Evolutionary conservation across 257 asterid genomes (phyloP), one percentile per base, ranked within the genome.

Genomic region (Lithospermum erythrorhizon): DNA sequence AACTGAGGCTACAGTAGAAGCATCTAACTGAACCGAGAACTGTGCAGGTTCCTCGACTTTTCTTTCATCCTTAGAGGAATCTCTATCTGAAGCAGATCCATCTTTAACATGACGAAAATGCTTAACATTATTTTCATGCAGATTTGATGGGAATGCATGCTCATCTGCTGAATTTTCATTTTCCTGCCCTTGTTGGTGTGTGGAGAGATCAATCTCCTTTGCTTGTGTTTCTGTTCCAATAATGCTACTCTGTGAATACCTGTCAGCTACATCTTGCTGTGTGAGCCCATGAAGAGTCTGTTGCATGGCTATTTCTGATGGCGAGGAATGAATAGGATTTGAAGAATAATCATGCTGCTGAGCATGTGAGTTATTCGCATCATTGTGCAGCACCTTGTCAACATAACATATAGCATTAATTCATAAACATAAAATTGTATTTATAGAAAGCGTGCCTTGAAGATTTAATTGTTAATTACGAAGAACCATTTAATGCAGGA

Each of bases 11-110:
- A 77, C 35, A 61, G 29, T 64, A 66, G 57, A 82, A 68, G 68
- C 72, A 66, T 74, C 90, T 73, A 68, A 57, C 64, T 77, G 77
- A 37, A 76, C 76, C 29, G 82, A 60, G 70, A 78, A 72, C 73
- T 58, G 76, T 65, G 69, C 18, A 66, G 79, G 67, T 66, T 85
- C 83, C 58, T 57, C 68, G 57, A 70, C 59, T 59, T 41, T 66
- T 47, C 68, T 76, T 15, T 68, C 72, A 30, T 37, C 68, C 72
- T 72, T 80, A 57, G 35, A 72, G 23, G 80, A 19, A 48, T 76
- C 89, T 20, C 60, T 63, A 52, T 53, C 20, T 59, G 67, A 67
- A 19, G 22, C 15, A 32, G 76, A 47, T 55, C 70, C 68, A 61
- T 85, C 82, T 58, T 81, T 81, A 51, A 67, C 76, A 58, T 77